Conservation (phyloP, 1,284 basidiomycete species). For the Amylostereum chailletii region DNA sequence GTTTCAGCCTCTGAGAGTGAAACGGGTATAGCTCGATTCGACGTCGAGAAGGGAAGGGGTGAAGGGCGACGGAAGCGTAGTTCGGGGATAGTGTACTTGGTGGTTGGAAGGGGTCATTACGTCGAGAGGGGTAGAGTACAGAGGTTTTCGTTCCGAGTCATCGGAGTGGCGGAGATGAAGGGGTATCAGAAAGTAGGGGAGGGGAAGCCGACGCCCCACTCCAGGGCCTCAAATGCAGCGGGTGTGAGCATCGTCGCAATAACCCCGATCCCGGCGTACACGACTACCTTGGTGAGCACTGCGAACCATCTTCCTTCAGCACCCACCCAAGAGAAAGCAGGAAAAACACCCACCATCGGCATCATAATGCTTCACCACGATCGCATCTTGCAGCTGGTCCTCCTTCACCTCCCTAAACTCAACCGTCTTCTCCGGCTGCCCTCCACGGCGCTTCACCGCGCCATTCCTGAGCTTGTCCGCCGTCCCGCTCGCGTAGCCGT, state of each 20-base stretch:
- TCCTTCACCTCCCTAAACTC: conserved; percentile 19
- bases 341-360: conserved; percentile 59
- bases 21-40: too few relatives aligned
- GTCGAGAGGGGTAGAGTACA: too few relatives aligned
- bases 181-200: background rate
- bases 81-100: too few relatives aligned
- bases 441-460: conserved; percentile 7
- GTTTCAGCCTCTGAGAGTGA: too few relatives aligned
- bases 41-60: too few relatives aligned
- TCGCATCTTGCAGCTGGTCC: conserved; percentile 20
- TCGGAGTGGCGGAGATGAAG: too few relatives aligned
- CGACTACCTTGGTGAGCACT: conserved; percentile 89
- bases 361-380: conserved; percentile 67
- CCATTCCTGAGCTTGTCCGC: conserved; percentile 5
- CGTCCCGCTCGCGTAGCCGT: conserved; percentile 15
- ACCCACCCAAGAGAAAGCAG: conserved; percentile 6
- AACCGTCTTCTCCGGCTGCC: conserved; percentile 19
- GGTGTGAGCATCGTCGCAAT: conserved; percentile 58
- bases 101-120: too few relatives aligned
- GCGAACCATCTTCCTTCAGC: conserved; percentile 1
- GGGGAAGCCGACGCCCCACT: conserved; percentile 44
- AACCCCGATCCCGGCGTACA: conserved; percentile 81
- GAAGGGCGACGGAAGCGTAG: too few relatives aligned
- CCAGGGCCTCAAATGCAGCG: conserved; percentile 59
- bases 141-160: too few relatives aligned